Conservation (phyloP, 306 rosid species). For the Mimosa bimucronata region DNA sequence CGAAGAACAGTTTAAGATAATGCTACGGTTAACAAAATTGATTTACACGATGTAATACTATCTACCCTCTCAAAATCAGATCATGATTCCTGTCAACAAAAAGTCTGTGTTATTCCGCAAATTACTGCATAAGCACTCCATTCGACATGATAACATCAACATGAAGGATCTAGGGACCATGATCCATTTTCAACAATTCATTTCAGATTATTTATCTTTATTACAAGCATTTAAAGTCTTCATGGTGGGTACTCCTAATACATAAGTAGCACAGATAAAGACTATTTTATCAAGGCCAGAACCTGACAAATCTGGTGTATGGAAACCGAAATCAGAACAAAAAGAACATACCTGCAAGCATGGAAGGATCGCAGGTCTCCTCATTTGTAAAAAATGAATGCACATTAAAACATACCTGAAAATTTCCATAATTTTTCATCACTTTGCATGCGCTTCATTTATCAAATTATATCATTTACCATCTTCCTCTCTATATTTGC, state of each 20-base stretch:
- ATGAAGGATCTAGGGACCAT: not conserved
- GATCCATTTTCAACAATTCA: not conserved
- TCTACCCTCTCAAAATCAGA: not conserved
- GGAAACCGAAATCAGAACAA: conserved; percentile 1
- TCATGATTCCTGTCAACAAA: not conserved
- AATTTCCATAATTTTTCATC: conserved; percentile 28
- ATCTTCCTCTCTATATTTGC: not conserved
- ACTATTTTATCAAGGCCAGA: not conserved
- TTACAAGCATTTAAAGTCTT: conserved; percentile 10
- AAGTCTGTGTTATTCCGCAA: not conserved
- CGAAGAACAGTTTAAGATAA: not conserved
- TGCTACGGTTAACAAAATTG: not conserved
- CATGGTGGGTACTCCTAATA: not conserved
- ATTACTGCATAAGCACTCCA: not conserved
- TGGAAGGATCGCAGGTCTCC: conserved; percentile 92
- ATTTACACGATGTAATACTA: not conserved
- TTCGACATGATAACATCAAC: not conserved
- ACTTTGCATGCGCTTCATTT: conserved; percentile 18
- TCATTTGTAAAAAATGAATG: conserved; percentile 84
- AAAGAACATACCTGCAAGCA: conserved; percentile 82
- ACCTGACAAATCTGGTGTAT: conserved; percentile 11
- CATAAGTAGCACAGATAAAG: not conserved
- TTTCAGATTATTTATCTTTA: not conserved
- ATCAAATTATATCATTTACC: conserved; percentile 7
- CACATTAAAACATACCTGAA: conserved; percentile 99